Evolutionary conservation across 495 filamentous ascomycete genomes (phyloP).

Genomic region (Staphylotrichum longicolle): DNA sequence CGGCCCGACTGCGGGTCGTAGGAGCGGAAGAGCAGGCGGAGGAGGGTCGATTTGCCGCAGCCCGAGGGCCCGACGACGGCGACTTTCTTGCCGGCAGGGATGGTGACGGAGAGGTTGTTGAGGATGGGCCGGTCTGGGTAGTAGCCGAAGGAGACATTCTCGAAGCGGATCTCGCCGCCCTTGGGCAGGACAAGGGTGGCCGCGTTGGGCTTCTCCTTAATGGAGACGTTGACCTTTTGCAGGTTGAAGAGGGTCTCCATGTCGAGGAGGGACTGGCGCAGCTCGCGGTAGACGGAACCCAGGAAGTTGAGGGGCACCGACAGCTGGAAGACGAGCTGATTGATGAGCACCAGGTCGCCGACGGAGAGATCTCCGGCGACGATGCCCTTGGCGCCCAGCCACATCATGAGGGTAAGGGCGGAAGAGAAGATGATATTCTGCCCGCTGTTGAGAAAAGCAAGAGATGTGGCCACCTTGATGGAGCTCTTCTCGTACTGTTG

Average conservation of each 20-base stretch:
- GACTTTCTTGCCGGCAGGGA: conserved; percentile 92
- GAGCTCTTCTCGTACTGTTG: conserved; percentile 86
- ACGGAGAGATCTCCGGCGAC: conserved; percentile 77
- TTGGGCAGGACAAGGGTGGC: conserved; percentile 65
- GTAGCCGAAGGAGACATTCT: conserved; percentile 95
- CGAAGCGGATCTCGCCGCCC: conserved; percentile 87
- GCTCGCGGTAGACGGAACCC: conserved; percentile 91
- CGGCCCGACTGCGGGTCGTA: conserved; percentile 87
- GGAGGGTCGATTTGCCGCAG: conserved; percentile 92
- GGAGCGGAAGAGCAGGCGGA: conserved; percentile 87
- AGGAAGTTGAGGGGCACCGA: conserved; percentile 96
- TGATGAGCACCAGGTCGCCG: conserved; percentile 97
- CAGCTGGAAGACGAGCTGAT: conserved; percentile 97
- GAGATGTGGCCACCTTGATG: conserved; percentile 92
- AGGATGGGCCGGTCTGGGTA: conserved; percentile 83
- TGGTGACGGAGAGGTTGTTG: conserved; percentile 77
- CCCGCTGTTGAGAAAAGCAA: conserved; percentile 93
- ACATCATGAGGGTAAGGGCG: conserved; percentile 98
- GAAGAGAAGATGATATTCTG: conserved; percentile 97
- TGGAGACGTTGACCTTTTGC: conserved; percentile 93
- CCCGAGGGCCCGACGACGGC: conserved; percentile 94
- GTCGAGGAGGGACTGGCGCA: conserved; percentile 89
- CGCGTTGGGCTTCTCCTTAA: conserved; percentile 72
- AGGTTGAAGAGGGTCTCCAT: conserved; percentile 99
- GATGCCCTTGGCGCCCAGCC: conserved; percentile 84